Evolutionary conservation across 2,329 filamentous ascomycete species (phyloP).

Genomic region (Calonectria pseudoturangicola): DNA sequence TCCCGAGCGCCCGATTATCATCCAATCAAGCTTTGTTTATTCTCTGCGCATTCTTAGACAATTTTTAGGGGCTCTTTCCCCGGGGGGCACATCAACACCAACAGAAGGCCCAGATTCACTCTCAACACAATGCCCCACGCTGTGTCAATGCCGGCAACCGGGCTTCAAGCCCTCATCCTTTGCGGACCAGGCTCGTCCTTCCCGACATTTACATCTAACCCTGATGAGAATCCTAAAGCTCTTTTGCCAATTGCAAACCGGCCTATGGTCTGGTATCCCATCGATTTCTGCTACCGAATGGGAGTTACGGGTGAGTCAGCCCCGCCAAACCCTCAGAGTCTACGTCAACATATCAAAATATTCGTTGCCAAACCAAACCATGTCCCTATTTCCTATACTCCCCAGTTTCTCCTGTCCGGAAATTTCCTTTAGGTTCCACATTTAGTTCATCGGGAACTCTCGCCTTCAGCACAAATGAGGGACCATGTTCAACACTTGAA

Average conservation of each 20-base stretch:
- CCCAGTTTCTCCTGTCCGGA: background rate
- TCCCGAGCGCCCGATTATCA: constrained; percentile 27
- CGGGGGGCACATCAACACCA: constrained; percentile 19
- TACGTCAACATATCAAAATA: background rate
- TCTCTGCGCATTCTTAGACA: background rate
- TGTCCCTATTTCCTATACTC: background rate
- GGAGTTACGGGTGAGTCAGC: constrained; percentile 80
- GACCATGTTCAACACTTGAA: background rate
- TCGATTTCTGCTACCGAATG: constrained; percentile 89
- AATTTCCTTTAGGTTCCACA: background rate
- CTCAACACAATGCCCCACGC: constrained; percentile 81
- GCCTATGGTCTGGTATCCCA: constrained; percentile 92
- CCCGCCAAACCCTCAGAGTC: background rate
- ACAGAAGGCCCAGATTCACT: constrained; percentile 35
- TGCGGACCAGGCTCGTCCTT: constrained; percentile 89
- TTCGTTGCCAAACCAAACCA: background rate
- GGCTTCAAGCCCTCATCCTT: constrained; percentile 88
- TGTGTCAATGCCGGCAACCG: constrained; percentile 81
- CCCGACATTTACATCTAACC: constrained; percentile 87
- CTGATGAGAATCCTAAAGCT: constrained; percentile 88
- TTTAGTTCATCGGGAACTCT: background rate
- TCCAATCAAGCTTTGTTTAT: background rate
- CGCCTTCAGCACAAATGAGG: background rate
- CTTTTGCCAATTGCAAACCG: constrained; percentile 88
- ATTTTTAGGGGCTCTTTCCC: background rate